These are phyloP conservation scores for Colletotrichum simmondsii DNA, from an alignment of 2,329 filamentous ascomycete genomes.

Conservation along the genomic window DNA sequence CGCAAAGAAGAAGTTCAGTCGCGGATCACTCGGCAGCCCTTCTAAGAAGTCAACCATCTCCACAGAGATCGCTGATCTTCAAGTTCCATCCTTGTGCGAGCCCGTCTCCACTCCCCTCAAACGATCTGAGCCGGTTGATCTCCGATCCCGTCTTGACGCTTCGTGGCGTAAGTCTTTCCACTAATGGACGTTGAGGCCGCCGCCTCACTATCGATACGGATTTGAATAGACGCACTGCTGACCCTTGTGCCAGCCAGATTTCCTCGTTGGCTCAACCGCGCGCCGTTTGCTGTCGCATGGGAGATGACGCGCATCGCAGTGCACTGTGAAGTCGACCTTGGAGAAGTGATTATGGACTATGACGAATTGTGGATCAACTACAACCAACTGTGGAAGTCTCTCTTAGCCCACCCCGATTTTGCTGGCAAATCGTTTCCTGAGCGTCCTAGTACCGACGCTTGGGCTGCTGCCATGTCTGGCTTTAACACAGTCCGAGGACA, in stretches of 20 bases:
- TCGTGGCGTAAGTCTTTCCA: conserved; percentile 1
- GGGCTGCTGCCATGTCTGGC: conserved; percentile 53
- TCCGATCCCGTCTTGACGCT: conserved; percentile 17
- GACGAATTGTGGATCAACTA: conserved; percentile 57
- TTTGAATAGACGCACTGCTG: neutral
- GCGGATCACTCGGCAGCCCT: neutral
- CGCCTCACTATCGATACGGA: neutral
- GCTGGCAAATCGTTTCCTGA: conserved; percentile 59
- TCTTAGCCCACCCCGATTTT: conserved; percentile 54
- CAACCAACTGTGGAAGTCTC: conserved; percentile 50
- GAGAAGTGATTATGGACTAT: conserved; percentile 48
- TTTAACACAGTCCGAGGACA: conserved; percentile 49
- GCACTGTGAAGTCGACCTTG: conserved; percentile 55
- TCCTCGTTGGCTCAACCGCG: conserved; percentile 46
- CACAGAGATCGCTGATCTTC: neutral
- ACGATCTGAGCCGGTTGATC: conserved; percentile 8
- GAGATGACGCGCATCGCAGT: conserved; percentile 61
- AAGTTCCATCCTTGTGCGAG: neutral
- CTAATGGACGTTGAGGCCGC: neutral
- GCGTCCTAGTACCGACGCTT: conserved; percentile 54
- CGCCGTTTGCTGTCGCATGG: conserved; percentile 63
- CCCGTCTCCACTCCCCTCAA: neutral
- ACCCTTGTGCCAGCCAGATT: conserved; percentile 12
- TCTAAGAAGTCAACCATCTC: neutral
- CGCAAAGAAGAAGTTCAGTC: neutral